These are phyloP conservation scores for Nakaseomyces delphensis DNA, from an alignment of 1,139 yeast species.

Conservation along the genomic window DNA sequence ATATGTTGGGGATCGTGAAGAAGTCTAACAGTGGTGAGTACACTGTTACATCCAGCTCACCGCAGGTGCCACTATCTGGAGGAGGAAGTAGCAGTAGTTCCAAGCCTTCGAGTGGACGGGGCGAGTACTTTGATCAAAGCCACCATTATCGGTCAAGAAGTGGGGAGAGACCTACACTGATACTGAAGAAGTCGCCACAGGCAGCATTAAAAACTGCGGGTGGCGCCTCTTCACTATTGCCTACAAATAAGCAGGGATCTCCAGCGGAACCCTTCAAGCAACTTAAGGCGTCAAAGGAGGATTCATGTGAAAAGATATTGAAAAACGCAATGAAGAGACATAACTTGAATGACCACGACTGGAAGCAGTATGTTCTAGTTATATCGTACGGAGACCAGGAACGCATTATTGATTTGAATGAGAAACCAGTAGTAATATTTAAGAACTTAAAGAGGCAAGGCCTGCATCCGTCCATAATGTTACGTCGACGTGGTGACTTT, in stretches of 20 bases:
- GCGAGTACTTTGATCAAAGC: slow-evolving; percentile 6
- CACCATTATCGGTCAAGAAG: slow-evolving; percentile 4
- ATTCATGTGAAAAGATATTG: slow-evolving; percentile 79
- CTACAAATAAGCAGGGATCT: slow-evolving; percentile 9
- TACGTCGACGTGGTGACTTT: slow-evolving; percentile 64
- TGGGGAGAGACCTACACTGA: slow-evolving; percentile 3
- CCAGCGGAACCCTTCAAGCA: slow-evolving; percentile 70
- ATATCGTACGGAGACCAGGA: slow-evolving; percentile 90
- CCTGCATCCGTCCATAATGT: slow-evolving; percentile 86
- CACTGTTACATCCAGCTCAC: background rate
- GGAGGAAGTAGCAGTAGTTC: background rate
- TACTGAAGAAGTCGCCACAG: background rate
- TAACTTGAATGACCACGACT: slow-evolving; percentile 67
- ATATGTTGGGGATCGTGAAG: slow-evolving; percentile 26
- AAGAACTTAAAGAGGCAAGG: slow-evolving; percentile 83
- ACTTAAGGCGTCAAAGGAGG: slow-evolving; percentile 80
- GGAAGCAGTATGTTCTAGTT: slow-evolving; percentile 83
- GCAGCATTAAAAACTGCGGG: background rate
- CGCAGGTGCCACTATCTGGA: background rate
- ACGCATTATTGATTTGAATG: slow-evolving; percentile 71
- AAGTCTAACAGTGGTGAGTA: slow-evolving; percentile 7
- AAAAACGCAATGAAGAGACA: slow-evolving; percentile 88
- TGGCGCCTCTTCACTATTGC: background rate
- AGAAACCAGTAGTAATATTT: slow-evolving; percentile 82
- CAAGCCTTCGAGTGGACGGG: background rate